phyloP scores from a whole-genome alignment of 305 asterid species.

The Caryopteris hybrid region DNA sequence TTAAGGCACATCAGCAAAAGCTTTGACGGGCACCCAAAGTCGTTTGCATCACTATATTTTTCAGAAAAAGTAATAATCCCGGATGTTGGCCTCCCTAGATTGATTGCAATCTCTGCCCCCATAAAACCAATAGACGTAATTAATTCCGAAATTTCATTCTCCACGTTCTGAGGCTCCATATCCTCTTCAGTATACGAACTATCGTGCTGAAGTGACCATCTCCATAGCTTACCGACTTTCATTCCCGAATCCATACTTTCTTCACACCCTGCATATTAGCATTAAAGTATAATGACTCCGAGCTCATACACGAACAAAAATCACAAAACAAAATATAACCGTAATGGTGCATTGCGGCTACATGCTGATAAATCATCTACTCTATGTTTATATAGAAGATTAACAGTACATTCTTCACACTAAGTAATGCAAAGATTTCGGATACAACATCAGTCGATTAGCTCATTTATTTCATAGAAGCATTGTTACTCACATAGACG shows the following conservation, averaged over 20 bases:
- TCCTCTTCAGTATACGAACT: neutral
- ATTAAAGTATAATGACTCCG: neutral
- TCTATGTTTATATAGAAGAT: neutral
- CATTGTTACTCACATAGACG: neutral
- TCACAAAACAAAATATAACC: neutral
- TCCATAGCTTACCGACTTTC: neutral
- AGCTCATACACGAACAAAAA: neutral
- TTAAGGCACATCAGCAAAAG: conserved; percentile 52
- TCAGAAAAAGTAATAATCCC: conserved; percentile 19
- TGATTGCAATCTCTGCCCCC: conserved; percentile 28
- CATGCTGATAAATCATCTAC: neutral
- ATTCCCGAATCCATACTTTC: conserved; percentile 18
- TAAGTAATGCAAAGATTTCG: neutral
- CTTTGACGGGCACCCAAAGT: conserved; percentile 54
- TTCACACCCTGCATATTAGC: conserved; percentile 37
- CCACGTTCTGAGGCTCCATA: conserved; percentile 1
- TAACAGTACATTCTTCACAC: neutral
- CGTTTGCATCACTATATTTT: conserved; percentile 17
- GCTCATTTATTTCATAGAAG: neutral
- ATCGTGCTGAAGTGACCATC: neutral
- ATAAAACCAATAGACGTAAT: conserved; percentile 17
- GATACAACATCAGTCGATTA: neutral
- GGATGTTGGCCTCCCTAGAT: conserved; percentile 30
- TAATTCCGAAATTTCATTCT: neutral
- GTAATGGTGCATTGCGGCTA: neutral